Conservation (phyloP, 1,284 basidiomycete species). For the Amylostereum areolatum region DNA sequence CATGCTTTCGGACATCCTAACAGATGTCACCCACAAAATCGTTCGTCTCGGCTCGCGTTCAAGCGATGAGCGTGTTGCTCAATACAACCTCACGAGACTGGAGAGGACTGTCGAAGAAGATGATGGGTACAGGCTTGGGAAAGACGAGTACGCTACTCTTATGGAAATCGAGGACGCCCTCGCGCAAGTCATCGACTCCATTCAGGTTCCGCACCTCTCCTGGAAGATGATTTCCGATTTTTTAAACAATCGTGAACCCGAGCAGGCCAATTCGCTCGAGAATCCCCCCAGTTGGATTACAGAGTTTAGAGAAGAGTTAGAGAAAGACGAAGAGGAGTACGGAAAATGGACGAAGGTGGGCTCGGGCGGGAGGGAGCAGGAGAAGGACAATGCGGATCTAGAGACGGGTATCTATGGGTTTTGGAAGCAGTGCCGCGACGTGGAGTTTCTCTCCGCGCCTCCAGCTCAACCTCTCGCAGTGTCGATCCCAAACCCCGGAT, state of each 20-base stretch:
- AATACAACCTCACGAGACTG: conserved; percentile 16
- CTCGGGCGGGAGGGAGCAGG: conserved; percentile 1
- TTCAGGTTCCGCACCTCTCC: conserved; percentile 15
- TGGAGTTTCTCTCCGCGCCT: conserved; percentile 12
- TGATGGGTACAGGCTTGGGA: too few species aligned
- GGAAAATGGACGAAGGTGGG: conserved; percentile 15
- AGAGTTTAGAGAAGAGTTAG: conserved; percentile 4
- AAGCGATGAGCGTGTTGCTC: conserved; percentile 8
- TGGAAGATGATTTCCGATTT: conserved; percentile 11
- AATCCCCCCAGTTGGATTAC: conserved; percentile 19
- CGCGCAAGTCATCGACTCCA: conserved; percentile 13
- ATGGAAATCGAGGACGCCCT: conserved; percentile 16
- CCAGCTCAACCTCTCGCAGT: too few species aligned
- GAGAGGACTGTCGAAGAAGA: conserved; percentile 8
- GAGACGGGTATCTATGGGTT: conserved; percentile 14
- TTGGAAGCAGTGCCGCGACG: conserved; percentile 15
- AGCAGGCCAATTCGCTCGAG: conserved; percentile 10
- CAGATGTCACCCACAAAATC: conserved; percentile 10
- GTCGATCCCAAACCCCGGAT: too few species aligned
- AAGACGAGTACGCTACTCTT: conserved; percentile 2
- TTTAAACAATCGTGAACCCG: conserved; percentile 14
- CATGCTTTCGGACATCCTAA: conserved; percentile 11
- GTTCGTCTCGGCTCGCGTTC: conserved; percentile 11
- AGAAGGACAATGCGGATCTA: conserved; percentile 5
- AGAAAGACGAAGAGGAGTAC: conserved; percentile 12